Percentiles rank a stretch among this genome's conserved stretches.
Evolutionary conservation across 1,284 basidiomycete species (phyloP).

Genomic region (Ceratobasidium sp.): DNA sequence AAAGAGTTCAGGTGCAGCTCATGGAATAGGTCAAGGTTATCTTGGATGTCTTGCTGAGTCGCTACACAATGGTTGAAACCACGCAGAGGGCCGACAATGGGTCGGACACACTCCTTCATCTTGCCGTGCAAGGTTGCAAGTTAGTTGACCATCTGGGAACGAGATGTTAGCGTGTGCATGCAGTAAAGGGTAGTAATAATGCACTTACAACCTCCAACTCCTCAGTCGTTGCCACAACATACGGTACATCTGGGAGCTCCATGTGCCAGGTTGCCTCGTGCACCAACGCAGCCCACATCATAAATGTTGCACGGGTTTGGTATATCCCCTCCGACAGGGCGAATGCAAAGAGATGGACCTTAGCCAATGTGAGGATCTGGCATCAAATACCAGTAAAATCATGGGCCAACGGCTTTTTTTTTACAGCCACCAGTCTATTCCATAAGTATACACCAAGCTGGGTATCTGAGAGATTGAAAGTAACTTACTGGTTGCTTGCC

Average conservation of each 20-base stretch:
- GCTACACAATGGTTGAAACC: not conserved
- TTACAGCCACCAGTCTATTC: not conserved
- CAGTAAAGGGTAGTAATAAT: too few relatives aligned
- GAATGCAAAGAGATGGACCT: not conserved
- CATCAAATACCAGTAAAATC: not conserved
- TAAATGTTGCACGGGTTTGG: not conserved
- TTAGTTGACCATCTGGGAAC: conserved; percentile 15
- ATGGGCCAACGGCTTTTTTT: not conserved
- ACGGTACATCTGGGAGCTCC: not conserved
- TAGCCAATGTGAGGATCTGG: not conserved
- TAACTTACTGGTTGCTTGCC: not conserved
- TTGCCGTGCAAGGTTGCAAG: conserved; percentile 9
- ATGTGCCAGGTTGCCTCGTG: not conserved
- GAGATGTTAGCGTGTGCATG: not conserved
- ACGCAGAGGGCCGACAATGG: not conserved
- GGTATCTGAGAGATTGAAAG: too few relatives aligned
- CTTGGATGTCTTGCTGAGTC: not conserved
- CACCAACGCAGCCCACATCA: not conserved
- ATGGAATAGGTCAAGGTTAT: conserved; percentile 1
- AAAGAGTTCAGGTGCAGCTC: not conserved
- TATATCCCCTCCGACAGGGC: not conserved
- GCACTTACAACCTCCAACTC: conserved; percentile 2
- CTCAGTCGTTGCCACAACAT: not conserved
- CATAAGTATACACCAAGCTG: too few relatives aligned
- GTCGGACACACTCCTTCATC: not conserved